Conservation (phyloP, 2,329 filamentous ascomycete genomes). For the Teratosphaeria pseudoeucalypti region DNA sequence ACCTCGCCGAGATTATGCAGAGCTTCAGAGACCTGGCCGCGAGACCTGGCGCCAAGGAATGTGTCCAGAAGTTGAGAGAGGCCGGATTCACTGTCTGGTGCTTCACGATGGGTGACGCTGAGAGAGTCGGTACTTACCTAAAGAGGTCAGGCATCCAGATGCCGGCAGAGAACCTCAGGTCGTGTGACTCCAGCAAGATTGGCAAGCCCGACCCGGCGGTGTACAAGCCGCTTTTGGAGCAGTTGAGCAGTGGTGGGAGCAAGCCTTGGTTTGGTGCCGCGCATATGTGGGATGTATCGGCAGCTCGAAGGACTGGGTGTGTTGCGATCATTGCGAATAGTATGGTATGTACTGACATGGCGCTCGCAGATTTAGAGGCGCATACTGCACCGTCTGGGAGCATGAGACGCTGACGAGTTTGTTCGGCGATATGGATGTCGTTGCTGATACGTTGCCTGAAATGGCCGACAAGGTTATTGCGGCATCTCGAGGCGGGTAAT, state of each 20-base stretch:
- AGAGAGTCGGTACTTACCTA: conserved; percentile 43
- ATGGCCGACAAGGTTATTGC: conserved; percentile 36
- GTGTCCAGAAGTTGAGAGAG: conserved; percentile 33
- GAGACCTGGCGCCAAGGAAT: conserved; percentile 32
- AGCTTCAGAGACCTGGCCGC: conserved; percentile 25
- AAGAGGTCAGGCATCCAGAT: conserved; percentile 37
- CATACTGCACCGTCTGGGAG: not conserved
- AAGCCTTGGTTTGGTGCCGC: conserved; percentile 46
- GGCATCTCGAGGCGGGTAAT: conserved; percentile 1
- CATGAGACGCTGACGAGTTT: conserved; percentile 28
- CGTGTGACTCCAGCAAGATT: conserved; percentile 38
- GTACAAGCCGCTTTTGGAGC: conserved; percentile 35
- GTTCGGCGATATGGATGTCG: conserved; percentile 41
- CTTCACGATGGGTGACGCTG: conserved; percentile 41
- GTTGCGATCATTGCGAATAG: conserved; percentile 1
- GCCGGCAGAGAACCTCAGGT: conserved; percentile 41
- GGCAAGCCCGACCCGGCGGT: conserved; percentile 41
- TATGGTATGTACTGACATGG: not conserved
- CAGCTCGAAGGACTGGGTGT: conserved; percentile 39
- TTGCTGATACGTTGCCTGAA: conserved; percentile 35
- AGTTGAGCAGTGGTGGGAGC: conserved; percentile 25
- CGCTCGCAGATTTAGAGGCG: not conserved
- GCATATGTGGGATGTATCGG: conserved; percentile 48
- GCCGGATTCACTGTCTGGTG: conserved; percentile 44
- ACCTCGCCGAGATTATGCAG: conserved; percentile 30